Evolutionary conservation across 306 rosid species (phyloP).

Genomic region (Prunus kanzakura): DNA sequence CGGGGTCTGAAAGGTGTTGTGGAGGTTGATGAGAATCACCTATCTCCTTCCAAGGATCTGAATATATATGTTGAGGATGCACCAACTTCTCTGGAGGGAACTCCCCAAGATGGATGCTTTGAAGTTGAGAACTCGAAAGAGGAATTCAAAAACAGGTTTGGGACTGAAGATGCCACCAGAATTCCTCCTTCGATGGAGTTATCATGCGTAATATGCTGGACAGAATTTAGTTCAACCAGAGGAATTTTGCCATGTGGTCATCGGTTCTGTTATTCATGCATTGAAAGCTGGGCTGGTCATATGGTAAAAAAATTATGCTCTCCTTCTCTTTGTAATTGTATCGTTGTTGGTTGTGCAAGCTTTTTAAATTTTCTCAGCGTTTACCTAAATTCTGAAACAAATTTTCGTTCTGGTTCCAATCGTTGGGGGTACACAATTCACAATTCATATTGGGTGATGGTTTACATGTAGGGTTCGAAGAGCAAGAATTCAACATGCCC

Average conservation of each 20-base stretch:
- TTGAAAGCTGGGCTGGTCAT: conserved; percentile 67
- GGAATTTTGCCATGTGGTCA: conserved; percentile 90
- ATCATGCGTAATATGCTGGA: conserved; percentile 90
- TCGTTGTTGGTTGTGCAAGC: background rate
- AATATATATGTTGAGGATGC: conserved; percentile 31
- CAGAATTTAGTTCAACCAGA: conserved; percentile 66
- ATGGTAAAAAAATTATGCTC: conserved; percentile 43
- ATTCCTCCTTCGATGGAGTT: conserved; percentile 44
- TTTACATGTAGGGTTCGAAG: conserved; percentile 47
- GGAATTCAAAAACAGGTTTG: conserved; percentile 22
- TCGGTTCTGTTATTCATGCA: conserved; percentile 81
- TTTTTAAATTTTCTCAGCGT: background rate
- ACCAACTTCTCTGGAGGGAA: conserved; percentile 21
- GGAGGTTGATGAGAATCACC: conserved; percentile 22
- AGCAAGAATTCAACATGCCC: conserved; percentile 70
- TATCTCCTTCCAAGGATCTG: conserved; percentile 27
- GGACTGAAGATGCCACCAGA: conserved; percentile 24
- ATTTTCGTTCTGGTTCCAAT: background rate
- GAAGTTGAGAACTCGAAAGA: conserved; percentile 30
- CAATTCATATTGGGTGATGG: conserved; percentile 7
- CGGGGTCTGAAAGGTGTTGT: conserved; percentile 35
- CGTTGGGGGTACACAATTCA: conserved; percentile 12
- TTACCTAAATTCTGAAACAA: background rate
- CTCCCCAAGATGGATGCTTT: conserved; percentile 35
- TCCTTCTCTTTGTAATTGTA: background rate